Percentiles rank a stretch among this genome's conserved stretches.
phyloP scores from a whole-genome alignment of 805 yeast genomes.

The Candida pini region DNA sequence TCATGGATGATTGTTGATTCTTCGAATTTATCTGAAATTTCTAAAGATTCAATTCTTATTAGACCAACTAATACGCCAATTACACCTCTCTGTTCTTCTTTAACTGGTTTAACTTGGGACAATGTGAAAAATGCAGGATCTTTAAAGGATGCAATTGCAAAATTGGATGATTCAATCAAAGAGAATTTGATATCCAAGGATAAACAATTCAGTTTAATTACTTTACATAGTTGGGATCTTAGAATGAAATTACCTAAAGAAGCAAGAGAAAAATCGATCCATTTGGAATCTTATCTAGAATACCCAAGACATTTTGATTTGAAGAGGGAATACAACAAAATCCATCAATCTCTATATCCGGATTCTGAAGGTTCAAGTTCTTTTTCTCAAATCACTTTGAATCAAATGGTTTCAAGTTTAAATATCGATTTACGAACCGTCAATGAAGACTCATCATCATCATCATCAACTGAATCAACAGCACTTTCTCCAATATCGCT shows the following conservation, averaged over 20 bases:
- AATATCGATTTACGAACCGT: slow-evolving; percentile 17
- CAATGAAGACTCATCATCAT: too few species aligned
- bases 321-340: slow-evolving; percentile 63
- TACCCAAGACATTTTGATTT: slow-evolving; percentile 75
- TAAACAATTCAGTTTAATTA: slow-evolving; percentile 57
- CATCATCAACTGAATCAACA: too few species aligned
- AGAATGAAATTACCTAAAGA: slow-evolving; percentile 77
- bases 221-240: slow-evolving; percentile 61
- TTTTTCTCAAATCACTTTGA: slow-evolving; percentile 16
- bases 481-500: slow-evolving; percentile 15
- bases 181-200: slow-evolving; percentile 35
- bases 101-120: slow-evolving; percentile 56
- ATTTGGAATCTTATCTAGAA: slow-evolving; percentile 68
- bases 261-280: slow-evolving; percentile 69
- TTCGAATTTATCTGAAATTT: slow-evolving; percentile 36
- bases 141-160: slow-evolving; percentile 57
- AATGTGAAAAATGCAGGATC: slow-evolving; percentile 50
- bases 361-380: slow-evolving; percentile 35
- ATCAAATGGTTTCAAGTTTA: slow-evolving; percentile 16
- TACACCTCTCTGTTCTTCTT: slow-evolving; percentile 48
- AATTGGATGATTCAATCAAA: slow-evolving; percentile 47
- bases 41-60: slow-evolving; percentile 43
- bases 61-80: slow-evolving; percentile 64
- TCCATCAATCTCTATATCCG: slow-evolving; percentile 59
- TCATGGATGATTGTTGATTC: slow-evolving; percentile 65